Percentiles rank a stretch among this genome's conserved stretches.
Evolutionary conservation across 495 filamentous ascomycete species (phyloP).

Genomic region (Aspergillus egyptiacus): DNA sequence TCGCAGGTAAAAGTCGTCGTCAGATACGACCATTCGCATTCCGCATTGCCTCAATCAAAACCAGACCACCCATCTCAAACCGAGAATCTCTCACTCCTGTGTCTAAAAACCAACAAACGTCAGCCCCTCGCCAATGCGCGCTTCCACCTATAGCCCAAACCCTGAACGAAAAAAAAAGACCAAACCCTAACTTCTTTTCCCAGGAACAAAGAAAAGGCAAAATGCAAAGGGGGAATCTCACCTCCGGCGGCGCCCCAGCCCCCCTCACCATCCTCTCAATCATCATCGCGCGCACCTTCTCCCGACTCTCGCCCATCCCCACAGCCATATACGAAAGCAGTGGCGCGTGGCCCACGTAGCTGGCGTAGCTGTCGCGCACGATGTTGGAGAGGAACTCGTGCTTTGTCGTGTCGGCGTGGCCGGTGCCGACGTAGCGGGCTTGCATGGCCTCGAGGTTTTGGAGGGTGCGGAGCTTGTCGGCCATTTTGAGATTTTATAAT

Average conservation of each 20-base stretch:
- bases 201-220: neutral
- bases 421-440: constrained; percentile 88
- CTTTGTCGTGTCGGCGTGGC: constrained; percentile 96
- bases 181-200: no score
- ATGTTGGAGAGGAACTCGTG: constrained; percentile 95
- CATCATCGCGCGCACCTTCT: constrained; percentile 70
- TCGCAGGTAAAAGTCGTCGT: no score
- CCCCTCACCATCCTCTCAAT: constrained; percentile 93
- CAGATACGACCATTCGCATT: no score
- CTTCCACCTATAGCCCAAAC: neutral
- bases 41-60: neutral
- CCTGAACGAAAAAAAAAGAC: neutral
- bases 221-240: constrained; percentile 21
- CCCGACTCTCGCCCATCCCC: constrained; percentile 76
- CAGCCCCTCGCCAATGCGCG: neutral
- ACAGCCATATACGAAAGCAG: constrained; percentile 84
- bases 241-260: constrained; percentile 73
- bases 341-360: constrained; percentile 83
- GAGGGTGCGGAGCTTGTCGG: constrained; percentile 94
- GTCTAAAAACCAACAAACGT: constrained; percentile 4
- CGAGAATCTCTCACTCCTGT: constrained; percentile 7
- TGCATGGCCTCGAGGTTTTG: constrained; percentile 97
- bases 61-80: neutral
- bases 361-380: constrained; percentile 75
- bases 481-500: constrained; percentile 45